phyloP scores from a whole-genome alignment of 192 early-diverging fungal species.

The Anaeromyces robustus region DNA sequence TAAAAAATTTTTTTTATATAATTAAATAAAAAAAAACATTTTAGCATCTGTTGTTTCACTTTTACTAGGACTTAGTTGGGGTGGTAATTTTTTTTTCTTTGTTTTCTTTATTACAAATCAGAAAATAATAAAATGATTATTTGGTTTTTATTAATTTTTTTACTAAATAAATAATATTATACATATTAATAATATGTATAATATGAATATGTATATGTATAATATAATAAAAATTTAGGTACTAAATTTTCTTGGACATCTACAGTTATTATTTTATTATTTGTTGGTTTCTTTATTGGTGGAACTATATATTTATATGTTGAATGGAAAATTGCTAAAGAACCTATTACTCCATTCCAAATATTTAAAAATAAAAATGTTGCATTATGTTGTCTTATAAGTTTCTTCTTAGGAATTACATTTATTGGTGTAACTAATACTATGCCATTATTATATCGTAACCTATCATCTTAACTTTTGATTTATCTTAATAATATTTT shows the following conservation, averaged over 20 bases:
- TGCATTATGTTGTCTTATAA: background rate
- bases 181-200: no score
- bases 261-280: background rate
- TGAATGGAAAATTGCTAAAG: constrained; percentile 42
- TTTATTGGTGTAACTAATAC: background rate
- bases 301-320: constrained; percentile 48
- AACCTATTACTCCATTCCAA: constrained; percentile 31
- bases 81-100: background rate
- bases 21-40: background rate
- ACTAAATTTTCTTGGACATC: background rate
- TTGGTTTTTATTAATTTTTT: no score
- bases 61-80: background rate
- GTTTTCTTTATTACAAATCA: no score
- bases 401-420: background rate
- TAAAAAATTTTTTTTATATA: no score
- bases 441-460: background rate
- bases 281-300: constrained; percentile 24
- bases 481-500: background rate
- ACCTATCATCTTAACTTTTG: no score
- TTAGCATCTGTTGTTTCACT: background rate
- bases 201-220: no score
- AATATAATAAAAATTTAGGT: background rate
- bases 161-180: no score
- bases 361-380: background rate
- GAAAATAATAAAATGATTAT: no score